phyloP scores from a whole-genome alignment of 2,329 filamentous ascomycete species.

The Microdochium bolleyi region DNA sequence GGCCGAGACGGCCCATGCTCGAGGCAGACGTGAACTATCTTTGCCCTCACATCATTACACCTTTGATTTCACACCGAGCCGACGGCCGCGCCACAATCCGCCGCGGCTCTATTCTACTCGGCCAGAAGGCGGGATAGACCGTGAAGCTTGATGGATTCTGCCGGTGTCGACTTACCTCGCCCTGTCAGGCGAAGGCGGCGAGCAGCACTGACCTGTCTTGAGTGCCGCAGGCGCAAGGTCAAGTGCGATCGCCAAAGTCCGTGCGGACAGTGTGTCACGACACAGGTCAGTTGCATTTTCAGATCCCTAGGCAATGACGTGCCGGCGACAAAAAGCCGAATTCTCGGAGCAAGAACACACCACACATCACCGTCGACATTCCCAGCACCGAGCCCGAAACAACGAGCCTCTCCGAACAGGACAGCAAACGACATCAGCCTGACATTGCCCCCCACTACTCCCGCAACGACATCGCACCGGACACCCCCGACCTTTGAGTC shows the following conservation, averaged over 20 bases:
- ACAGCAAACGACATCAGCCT: background rate
- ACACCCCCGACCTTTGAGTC: background rate
- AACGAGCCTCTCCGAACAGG: too few relatives aligned
- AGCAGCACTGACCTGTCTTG: slow-evolving; percentile 30
- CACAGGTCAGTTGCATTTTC: slow-evolving; percentile 22
- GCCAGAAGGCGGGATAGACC: too few relatives aligned
- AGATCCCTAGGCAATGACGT: too few relatives aligned
- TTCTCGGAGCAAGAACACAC: slow-evolving; percentile 1
- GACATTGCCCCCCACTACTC: background rate
- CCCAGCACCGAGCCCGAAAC: too few relatives aligned
- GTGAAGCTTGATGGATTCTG: too few relatives aligned
- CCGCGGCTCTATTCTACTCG: too few relatives aligned
- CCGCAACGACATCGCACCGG: background rate
- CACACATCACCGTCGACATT: background rate
- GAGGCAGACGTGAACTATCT: too few relatives aligned
- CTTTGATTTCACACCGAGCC: too few relatives aligned
- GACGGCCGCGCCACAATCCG: too few relatives aligned
- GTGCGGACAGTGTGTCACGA: slow-evolving; percentile 26
- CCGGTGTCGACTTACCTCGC: too few relatives aligned
- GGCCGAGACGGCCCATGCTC: too few relatives aligned
- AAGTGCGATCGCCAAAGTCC: slow-evolving; percentile 34
- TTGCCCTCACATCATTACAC: too few relatives aligned
- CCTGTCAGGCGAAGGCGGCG: slow-evolving; percentile 20
- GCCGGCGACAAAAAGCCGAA: background rate
- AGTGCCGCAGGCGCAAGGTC: slow-evolving; percentile 35